Percentiles rank a stretch among this genome's conserved stretches.
phyloP scores from a whole-genome alignment of 2,329 filamentous ascomycete species.

The Metarhizium rileyi region DNA sequence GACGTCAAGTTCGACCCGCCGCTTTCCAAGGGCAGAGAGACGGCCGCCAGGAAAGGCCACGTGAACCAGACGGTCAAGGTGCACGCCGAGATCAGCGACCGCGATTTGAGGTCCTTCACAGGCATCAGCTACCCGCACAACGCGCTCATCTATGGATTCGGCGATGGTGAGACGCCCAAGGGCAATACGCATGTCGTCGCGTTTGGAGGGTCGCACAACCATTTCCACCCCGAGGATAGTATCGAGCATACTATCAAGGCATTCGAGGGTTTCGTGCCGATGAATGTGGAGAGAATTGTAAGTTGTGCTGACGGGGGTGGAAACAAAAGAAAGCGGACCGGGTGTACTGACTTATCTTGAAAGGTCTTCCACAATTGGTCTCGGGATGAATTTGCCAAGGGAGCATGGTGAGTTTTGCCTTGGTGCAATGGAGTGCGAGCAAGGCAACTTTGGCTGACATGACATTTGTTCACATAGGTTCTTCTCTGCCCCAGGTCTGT shows the following conservation, averaged over 20 bases:
- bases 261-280: slow-evolving; percentile 22
- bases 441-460: not conserved
- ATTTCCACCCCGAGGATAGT: slow-evolving; percentile 33
- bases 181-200: slow-evolving; percentile 38
- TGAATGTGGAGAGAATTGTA: slow-evolving; percentile 20
- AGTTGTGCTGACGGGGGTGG: not conserved
- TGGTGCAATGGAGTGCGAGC: not conserved
- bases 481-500: slow-evolving; percentile 27
- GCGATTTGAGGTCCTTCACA: slow-evolving; percentile 31
- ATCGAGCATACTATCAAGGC: slow-evolving; percentile 23
- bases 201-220: slow-evolving; percentile 32
- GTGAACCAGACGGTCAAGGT: slow-evolving; percentile 37
- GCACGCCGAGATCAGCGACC: slow-evolving; percentile 32
- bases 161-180: slow-evolving; percentile 32
- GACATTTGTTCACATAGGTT: slow-evolving; percentile 13
- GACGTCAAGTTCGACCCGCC: slow-evolving; percentile 31
- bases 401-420: slow-evolving; percentile 25
- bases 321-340: too few species aligned
- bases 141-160: slow-evolving; percentile 31
- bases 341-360: not conserved
- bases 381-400: slow-evolving; percentile 35
- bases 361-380: slow-evolving; percentile 40
- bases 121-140: slow-evolving; percentile 33
- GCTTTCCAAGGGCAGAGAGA: slow-evolving; percentile 22
- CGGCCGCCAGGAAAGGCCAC: slow-evolving; percentile 28